These are phyloP conservation scores for Candida endomychidarum DNA, from an alignment of 805 yeast species.

Conservation along the genomic window DNA sequence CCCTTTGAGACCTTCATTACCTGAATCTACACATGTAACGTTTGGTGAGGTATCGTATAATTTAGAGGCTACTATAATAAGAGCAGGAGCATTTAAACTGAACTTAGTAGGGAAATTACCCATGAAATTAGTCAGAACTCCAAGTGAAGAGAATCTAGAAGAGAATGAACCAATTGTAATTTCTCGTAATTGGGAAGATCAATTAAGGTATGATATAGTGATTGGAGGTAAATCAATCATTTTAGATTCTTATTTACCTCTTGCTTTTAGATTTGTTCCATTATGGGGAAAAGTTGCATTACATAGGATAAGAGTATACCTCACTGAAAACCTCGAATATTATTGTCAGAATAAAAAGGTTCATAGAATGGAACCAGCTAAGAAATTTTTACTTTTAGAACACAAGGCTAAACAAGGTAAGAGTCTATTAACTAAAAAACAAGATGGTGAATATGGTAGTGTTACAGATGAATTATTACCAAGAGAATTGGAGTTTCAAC, in stretches of 20 bases:
- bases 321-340: slow-evolving; percentile 90
- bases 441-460: slow-evolving; percentile 29
- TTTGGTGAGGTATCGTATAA: slow-evolving; percentile 78
- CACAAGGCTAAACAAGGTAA: slow-evolving; percentile 60
- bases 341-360: slow-evolving; percentile 83
- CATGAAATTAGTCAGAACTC: slow-evolving; percentile 69
- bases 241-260: slow-evolving; percentile 78
- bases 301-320: slow-evolving; percentile 80
- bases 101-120: slow-evolving; percentile 65
- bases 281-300: slow-evolving; percentile 76
- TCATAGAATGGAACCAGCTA: slow-evolving; percentile 88
- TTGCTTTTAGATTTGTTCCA: slow-evolving; percentile 82
- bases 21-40: slow-evolving; percentile 75
- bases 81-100: slow-evolving; percentile 85
- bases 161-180: slow-evolving; percentile 93
- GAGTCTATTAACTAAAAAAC: slow-evolving; percentile 47
- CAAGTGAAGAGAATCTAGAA: slow-evolving; percentile 75
- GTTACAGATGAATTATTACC: slow-evolving; percentile 61
- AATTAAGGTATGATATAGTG: slow-evolving; percentile 82
- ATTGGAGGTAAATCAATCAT: slow-evolving; percentile 88
- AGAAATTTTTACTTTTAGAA: slow-evolving; percentile 77
- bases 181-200: slow-evolving; percentile 91
- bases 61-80: slow-evolving; percentile 66
- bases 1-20: slow-evolving; percentile 75
- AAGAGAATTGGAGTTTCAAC: slow-evolving; percentile 80